Evolutionary conservation across 2,329 filamentous ascomycete genomes (phyloP).

Genomic region (Pezicula radicicola): DNA sequence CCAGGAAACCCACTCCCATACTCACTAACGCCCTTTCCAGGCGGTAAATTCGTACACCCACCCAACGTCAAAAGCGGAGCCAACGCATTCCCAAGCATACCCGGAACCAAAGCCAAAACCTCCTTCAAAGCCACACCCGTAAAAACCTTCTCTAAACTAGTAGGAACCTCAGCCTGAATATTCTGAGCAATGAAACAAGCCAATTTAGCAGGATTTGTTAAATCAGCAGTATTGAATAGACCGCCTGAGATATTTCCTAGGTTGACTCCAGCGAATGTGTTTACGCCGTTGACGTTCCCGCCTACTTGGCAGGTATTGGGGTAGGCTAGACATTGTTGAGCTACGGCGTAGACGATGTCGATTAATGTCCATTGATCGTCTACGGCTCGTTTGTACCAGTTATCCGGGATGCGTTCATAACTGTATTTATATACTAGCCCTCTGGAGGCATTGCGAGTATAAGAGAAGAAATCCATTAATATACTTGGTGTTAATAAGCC

Average conservation of each 20-base stretch:
- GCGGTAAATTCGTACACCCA: slow-evolving; percentile 7
- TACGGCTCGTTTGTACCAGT: not conserved
- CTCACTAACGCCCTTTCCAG: slow-evolving; percentile 7
- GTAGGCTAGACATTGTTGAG: not conserved
- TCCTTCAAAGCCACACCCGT: not conserved
- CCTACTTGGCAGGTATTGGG: slow-evolving; percentile 30
- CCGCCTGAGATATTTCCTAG: slow-evolving; percentile 24
- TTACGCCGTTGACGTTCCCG: slow-evolving; percentile 46
- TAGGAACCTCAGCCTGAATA: slow-evolving; percentile 12
- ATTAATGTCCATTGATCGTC: not conserved
- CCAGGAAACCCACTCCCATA: slow-evolving; percentile 10
- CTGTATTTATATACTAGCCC: not conserved
- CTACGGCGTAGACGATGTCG: not conserved
- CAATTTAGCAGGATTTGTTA: slow-evolving; percentile 7
- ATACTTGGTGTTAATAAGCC: slow-evolving; percentile 8
- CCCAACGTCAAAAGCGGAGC: slow-evolving; percentile 5
- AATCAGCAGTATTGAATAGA: slow-evolving; percentile 10
- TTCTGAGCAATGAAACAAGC: slow-evolving; percentile 11
- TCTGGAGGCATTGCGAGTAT: slow-evolving; percentile 3
- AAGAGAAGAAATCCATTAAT: slow-evolving; percentile 12
- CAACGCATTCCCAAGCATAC: slow-evolving; percentile 8
- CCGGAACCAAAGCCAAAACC: slow-evolving; percentile 7
- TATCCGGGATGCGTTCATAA: not conserved
- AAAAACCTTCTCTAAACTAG: slow-evolving; percentile 11
- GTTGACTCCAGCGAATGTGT: slow-evolving; percentile 46